Conservation (phyloP, 345 rosid genomes). For the Geranium brycei region DNA sequence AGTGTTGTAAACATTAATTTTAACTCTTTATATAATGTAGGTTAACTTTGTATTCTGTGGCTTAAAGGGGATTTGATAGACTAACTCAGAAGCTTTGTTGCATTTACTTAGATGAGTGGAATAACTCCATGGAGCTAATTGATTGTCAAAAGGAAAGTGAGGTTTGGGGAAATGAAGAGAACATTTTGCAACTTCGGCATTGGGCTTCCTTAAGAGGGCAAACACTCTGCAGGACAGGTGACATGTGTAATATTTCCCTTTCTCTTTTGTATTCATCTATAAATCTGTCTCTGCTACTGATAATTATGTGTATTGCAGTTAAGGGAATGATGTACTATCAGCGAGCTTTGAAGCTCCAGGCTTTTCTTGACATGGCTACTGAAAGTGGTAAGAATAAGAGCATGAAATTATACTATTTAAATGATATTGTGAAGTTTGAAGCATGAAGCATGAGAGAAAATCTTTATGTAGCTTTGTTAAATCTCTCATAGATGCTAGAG, state of each 20-base stretch:
- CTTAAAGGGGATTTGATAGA: neutral
- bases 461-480: too few species aligned
- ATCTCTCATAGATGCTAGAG: too few species aligned
- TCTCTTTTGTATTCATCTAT: too few species aligned
- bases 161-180: slow-evolving; percentile 79
- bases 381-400: slow-evolving; percentile 41
- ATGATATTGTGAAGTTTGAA: neutral
- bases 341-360: slow-evolving; percentile 95
- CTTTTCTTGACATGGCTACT: slow-evolving; percentile 95
- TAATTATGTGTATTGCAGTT: slow-evolving; percentile 29
- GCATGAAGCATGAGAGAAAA: neutral
- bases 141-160: slow-evolving; percentile 58
- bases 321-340: slow-evolving; percentile 98
- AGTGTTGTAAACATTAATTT: slow-evolving; percentile 2
- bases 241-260: too few species aligned
- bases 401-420: neutral
- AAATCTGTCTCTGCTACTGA: neutral
- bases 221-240: slow-evolving; percentile 87
- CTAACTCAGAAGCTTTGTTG: neutral
- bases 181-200: slow-evolving; percentile 84
- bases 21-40: neutral
- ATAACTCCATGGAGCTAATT: slow-evolving; percentile 77
- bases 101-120: slow-evolving; percentile 75
- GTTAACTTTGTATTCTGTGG: neutral
- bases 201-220: slow-evolving; percentile 98